Percentiles rank a stretch among this genome's conserved stretches.
phyloP scores from a whole-genome alignment of 2,329 filamentous ascomycete species.

The Chaetomium strumarium region DNA sequence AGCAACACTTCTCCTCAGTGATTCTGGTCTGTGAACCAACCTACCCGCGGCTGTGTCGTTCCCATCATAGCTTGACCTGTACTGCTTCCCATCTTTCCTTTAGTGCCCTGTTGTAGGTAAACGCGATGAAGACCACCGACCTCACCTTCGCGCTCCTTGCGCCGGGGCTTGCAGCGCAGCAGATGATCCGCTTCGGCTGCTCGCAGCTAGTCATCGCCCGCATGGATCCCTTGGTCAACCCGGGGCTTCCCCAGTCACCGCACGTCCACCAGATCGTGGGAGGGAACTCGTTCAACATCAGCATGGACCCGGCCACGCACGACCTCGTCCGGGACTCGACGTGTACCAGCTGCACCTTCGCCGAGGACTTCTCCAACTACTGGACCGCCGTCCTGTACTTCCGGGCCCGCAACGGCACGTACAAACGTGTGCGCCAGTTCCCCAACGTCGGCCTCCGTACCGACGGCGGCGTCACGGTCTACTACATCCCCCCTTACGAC shows the following conservation, averaged over 20 bases:
- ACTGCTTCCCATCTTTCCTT: too few relatives aligned
- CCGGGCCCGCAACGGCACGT: conserved; percentile 24
- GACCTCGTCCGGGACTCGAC: conserved; percentile 21
- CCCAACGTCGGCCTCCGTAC: conserved; percentile 20
- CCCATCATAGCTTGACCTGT: too few relatives aligned
- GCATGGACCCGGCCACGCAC: conserved; percentile 23
- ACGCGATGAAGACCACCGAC: conserved; percentile 13
- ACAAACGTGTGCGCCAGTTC: conserved; percentile 21
- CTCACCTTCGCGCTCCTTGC: conserved; percentile 13
- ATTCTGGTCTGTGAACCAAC: neutral
- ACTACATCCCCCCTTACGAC: conserved; percentile 27
- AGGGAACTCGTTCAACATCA: conserved; percentile 24
- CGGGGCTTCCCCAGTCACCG: conserved; percentile 17
- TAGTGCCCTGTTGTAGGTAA: neutral
- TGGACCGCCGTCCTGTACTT: conserved; percentile 27
- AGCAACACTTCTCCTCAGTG: neutral
- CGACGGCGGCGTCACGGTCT: conserved; percentile 26
- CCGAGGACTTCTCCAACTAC: conserved; percentile 27
- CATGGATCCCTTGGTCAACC: conserved; percentile 27
- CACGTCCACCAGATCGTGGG: conserved; percentile 26
- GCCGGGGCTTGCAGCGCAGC: conserved; percentile 15
- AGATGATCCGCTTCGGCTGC: conserved; percentile 29
- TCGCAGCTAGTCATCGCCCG: conserved; percentile 27
- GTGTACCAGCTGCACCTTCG: conserved; percentile 24
- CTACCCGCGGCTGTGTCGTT: too few relatives aligned